phyloP scores from a whole-genome alignment of 148 eudicot species.

The Camellia sinensis region DNA sequence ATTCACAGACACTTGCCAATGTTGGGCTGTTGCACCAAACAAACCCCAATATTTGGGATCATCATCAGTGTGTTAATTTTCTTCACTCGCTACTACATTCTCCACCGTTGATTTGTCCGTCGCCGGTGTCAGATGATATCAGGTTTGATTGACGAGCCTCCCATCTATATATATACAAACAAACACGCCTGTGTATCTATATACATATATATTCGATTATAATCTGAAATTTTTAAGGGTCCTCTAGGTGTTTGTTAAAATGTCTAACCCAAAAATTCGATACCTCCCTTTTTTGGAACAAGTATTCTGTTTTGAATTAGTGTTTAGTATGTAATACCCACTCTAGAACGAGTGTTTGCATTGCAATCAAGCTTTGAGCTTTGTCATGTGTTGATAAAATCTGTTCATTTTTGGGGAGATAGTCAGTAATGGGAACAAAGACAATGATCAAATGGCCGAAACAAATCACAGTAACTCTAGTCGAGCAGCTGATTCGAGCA shows the following conservation, averaged over 20 bases:
- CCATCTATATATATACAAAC: neutral
- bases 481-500: conserved; percentile 64
- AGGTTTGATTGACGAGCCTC: conserved; percentile 2
- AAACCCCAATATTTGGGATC: too few species aligned
- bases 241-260: neutral
- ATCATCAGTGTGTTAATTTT: too few species aligned
- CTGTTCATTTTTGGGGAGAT: conserved; percentile 3
- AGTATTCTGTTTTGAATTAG: neutral
- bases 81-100: too few species aligned
- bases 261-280: neutral
- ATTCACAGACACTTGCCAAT: too few species aligned
- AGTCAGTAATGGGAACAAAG: conserved; percentile 41
- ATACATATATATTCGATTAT: neutral
- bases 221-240: neutral
- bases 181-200: neutral
- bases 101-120: too few species aligned
- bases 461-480: conserved; percentile 54
- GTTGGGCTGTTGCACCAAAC: too few species aligned
- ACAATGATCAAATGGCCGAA: conserved; percentile 69
- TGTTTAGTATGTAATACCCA: neutral
- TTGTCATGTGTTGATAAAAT: neutral
- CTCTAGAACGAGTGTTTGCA: neutral
- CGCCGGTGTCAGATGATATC: neutral
- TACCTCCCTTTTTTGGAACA: neutral
- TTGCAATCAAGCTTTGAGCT: neutral